phyloP scores from a whole-genome alignment of 164 flowering plant species.

The Vitis rotundifolia region DNA sequence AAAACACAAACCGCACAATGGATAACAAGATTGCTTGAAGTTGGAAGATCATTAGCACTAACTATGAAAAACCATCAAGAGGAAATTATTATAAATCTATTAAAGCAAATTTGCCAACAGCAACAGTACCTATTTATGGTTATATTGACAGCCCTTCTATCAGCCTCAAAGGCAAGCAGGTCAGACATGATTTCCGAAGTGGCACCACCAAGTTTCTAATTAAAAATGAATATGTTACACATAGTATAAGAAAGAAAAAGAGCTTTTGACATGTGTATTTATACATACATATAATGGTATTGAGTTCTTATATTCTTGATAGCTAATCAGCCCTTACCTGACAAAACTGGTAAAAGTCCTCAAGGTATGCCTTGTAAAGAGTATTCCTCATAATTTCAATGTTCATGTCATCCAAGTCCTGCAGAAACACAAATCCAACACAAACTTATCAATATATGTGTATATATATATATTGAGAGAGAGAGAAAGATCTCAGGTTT shows the following conservation, averaged over 20 bases:
- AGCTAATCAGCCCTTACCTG: constrained; percentile 48
- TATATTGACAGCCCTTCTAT: constrained; percentile 95
- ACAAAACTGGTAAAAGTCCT: constrained; percentile 93
- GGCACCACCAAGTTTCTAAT: constrained; percentile 95
- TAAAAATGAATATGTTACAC: background rate
- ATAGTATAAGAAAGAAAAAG: background rate
- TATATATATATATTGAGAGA: too few relatives aligned
- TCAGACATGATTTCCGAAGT: constrained; percentile 98
- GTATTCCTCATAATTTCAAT: constrained; percentile 99
- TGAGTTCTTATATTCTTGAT: background rate
- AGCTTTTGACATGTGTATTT: background rate
- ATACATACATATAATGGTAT: too few relatives aligned
- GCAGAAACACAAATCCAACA: constrained; percentile 8
- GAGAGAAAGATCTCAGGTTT: background rate
- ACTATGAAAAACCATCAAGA: background rate
- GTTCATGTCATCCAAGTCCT: constrained; percentile 99
- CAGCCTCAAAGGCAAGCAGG: constrained; percentile 97
- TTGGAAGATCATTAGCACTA: background rate
- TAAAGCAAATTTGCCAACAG: background rate
- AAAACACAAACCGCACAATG: constrained; percentile 17
- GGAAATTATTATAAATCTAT: background rate
- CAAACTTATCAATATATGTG: background rate
- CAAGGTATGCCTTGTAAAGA: constrained; percentile 98
- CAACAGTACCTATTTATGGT: constrained; percentile 76
- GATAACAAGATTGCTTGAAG: background rate